phyloP scores from a whole-genome alignment of 2,329 filamentous ascomycete genomes.

The Juglanconis juglandina region DNA sequence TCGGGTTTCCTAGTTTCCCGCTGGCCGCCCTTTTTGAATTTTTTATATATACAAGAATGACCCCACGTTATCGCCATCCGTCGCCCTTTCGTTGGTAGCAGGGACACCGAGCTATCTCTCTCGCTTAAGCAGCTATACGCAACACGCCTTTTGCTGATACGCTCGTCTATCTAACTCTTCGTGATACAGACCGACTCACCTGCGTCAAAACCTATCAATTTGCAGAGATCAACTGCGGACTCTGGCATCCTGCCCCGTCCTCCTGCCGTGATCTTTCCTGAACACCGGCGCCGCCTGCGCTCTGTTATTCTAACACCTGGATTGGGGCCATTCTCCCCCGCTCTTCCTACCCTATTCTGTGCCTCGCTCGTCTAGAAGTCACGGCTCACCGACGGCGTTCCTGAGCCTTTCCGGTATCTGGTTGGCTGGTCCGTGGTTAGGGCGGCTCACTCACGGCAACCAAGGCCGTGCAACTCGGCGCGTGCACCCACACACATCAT shows the following conservation, averaged over 20 bases:
- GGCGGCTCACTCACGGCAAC: constrained; percentile 5
- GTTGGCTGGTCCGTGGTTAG: not conserved
- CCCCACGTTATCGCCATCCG: not conserved
- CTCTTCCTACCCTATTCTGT: not conserved
- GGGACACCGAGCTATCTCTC: constrained; percentile 13
- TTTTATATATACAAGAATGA: not conserved
- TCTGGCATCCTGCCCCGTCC: constrained; percentile 11
- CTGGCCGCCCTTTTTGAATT: not conserved
- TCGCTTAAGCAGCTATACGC: constrained; percentile 21
- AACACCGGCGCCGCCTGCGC: not conserved
- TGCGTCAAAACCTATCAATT: constrained; percentile 18
- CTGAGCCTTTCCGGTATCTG: not conserved
- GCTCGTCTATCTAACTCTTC: constrained; percentile 17
- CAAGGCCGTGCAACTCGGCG: constrained; percentile 10
- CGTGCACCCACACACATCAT: constrained; percentile 10
- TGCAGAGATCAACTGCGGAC: constrained; percentile 8
- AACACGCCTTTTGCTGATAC: constrained; percentile 15
- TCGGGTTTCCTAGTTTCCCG: not conserved
- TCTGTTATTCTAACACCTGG: not conserved
- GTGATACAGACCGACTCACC: constrained; percentile 17
- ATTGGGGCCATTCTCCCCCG: not conserved
- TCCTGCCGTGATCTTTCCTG: constrained; percentile 7
- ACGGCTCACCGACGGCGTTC: not conserved
- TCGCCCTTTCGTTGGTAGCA: constrained; percentile 2
- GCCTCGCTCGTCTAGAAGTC: not conserved